Evolutionary conservation across 257 asterid genomes (phyloP).

Genomic region (Ocimum tenuiflorum): DNA sequence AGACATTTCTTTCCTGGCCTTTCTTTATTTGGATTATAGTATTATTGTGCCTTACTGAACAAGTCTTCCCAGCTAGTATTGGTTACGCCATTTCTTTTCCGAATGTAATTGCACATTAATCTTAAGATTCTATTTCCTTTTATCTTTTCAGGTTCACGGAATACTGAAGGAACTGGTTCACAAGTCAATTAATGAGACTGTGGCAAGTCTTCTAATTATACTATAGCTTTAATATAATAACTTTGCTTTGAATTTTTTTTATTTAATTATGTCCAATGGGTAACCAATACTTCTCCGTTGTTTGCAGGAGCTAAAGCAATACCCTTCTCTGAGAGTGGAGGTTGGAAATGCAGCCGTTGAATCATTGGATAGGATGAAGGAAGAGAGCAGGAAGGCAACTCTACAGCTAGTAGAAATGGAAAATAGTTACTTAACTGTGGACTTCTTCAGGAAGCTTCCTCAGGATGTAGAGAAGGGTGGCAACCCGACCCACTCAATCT

Average conservation of each 20-base stretch:
- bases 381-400: constrained; percentile 67
- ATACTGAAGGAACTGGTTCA: constrained; percentile 62
- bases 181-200: constrained; percentile 57
- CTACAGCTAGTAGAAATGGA: constrained; percentile 82
- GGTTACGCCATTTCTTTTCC: too few species aligned
- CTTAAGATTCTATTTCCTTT: too few species aligned
- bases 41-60: too few species aligned
- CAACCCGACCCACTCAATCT: constrained; percentile 67
- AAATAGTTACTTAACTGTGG: constrained; percentile 63
- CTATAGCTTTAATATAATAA: too few species aligned
- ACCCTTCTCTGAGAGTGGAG: constrained; percentile 67
- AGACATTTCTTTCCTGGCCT: too few species aligned
- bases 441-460: constrained; percentile 82
- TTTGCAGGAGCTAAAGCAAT: constrained; percentile 65
- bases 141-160: constrained; percentile 46
- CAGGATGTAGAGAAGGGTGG: constrained; percentile 84
- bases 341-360: constrained; percentile 59
- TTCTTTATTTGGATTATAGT: too few species aligned
- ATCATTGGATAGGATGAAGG: constrained; percentile 65
- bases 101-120: too few species aligned
- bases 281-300: neutral
- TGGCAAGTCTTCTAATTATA: constrained; percentile 21
- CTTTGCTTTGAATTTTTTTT: too few species aligned
- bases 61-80: too few species aligned
- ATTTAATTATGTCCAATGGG: too few species aligned